phyloP scores from a whole-genome alignment of 2,329 filamentous ascomycete genomes.

The Fusarium penzigii region DNA sequence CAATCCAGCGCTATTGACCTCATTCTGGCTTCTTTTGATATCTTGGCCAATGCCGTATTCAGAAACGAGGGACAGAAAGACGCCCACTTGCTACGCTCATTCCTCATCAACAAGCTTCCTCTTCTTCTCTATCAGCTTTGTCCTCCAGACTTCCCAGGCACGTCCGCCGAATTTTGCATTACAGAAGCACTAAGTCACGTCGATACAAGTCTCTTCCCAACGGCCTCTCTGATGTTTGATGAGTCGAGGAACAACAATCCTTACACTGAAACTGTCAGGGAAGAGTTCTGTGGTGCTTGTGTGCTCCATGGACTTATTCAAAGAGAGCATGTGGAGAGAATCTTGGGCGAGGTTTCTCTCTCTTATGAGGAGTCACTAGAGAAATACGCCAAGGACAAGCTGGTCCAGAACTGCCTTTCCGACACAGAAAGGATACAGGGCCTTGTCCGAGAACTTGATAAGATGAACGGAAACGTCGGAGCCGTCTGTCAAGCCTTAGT shows the following conservation, averaged over 20 bases:
- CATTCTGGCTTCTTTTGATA: slow-evolving; percentile 85
- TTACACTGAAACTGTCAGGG: slow-evolving; percentile 59
- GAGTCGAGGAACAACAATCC: slow-evolving; percentile 58
- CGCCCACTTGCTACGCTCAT: slow-evolving; percentile 80
- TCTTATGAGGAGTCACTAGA: slow-evolving; percentile 73
- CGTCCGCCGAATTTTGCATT: slow-evolving; percentile 71
- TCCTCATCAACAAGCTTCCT: slow-evolving; percentile 71
- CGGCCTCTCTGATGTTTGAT: slow-evolving; percentile 60
- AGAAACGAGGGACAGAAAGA: slow-evolving; percentile 55
- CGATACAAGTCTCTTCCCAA: slow-evolving; percentile 74
- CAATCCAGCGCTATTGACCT: slow-evolving; percentile 79
- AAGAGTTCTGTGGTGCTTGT: slow-evolving; percentile 87
- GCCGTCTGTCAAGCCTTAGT: slow-evolving; percentile 78
- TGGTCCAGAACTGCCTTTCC: slow-evolving; percentile 75
- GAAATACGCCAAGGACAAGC: slow-evolving; percentile 73
- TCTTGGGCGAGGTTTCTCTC: slow-evolving; percentile 84
- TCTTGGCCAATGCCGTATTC: slow-evolving; percentile 84
- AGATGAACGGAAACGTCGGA: slow-evolving; percentile 88
- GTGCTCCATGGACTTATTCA: slow-evolving; percentile 84
- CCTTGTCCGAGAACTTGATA: slow-evolving; percentile 79
- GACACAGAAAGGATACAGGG: slow-evolving; percentile 76
- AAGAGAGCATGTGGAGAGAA: slow-evolving; percentile 72
- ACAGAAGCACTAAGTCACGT: slow-evolving; percentile 75
- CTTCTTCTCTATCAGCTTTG: slow-evolving; percentile 54
- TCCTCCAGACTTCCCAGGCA: slow-evolving; percentile 70